Evolutionary conservation across 2,329 filamentous ascomycete species (phyloP), one percentile per base, ranked within the genome.

Genomic region (Malbranchea zuffiana): DNA sequence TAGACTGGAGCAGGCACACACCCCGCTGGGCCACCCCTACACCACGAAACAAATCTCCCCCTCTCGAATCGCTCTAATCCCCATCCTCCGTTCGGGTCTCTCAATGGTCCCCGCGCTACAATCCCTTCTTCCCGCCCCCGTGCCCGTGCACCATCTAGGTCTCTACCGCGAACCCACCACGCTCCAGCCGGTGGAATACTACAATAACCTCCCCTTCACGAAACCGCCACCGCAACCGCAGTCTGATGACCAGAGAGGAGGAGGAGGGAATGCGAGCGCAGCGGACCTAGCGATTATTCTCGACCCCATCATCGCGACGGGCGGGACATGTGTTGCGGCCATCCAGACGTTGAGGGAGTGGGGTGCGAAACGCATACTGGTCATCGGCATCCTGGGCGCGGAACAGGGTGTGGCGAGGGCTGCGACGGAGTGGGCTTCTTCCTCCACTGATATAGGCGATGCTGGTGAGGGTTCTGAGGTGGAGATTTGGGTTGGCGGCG

Each of bases 291-390:
- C 86, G 41, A 82, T 95, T 54, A 67, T 95, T 37, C 74, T 94
- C 32, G 88, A 96, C 55, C 90, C 88, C 3, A 75, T 96, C 49
- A 92, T 96, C 54, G 90, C 88, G 1, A 96, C 90, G 0, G 88
- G 88, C 24, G 85, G 84, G 1, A 96, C 88, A 2, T 83, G 83
- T 41, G 80, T 77, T 19, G 88, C 88, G 0, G 88, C 88, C 4
- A 92, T 96, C 53, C 82, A 90, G 54, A 86, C 84, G 1, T 67
- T 96, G 41, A 74, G 72, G 37, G 87, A 96, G 55, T 96, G 88
- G 87, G 88, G 88, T 18, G 84, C 86, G n/a, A 71, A 80, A 62
- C 71, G 74, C 42, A 77, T 96, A 38, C 63, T 94, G 27, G 74
- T 94, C 26, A 63, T 93, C 18, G 73, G 75, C 29, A 73, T 96